Base-by-base conservation (phyloP, 1,284 basidiomycete genomes). In the Ustilago curta region DNA sequence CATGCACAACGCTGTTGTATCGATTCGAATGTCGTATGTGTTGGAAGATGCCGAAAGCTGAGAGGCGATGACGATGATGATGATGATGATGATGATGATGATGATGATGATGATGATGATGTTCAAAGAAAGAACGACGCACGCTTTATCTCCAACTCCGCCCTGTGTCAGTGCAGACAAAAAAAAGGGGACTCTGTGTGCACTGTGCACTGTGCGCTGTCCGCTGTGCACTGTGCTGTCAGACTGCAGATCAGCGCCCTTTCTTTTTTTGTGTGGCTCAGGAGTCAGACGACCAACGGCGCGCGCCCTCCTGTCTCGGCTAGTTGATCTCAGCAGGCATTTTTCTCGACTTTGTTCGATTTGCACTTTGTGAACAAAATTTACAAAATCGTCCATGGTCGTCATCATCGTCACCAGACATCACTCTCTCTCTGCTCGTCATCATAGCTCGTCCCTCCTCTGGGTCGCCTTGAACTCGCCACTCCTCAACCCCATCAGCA, bases 361-460 rank as follows among this genome's bases (percentile, higher is more conserved):
- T 51, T 11, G 12, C 44, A 45, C 11, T 32, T 9, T 16, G 14
- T 37, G 35, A 48, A 48, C 47, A 48, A 16, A 23, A 16, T 18
- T 11, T 8, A 23, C 12, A 51, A 23, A 43, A 25, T 42, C n/a
- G 12, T n/a, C n/a, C n/a, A n/a, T n/a, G n/a, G n/a, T n/a, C n/a
- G 27, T 16, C 14, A 21, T 51, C 35, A 12, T 45, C 43, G 18
- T 55, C 53, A 55, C 53, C 53, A 55, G 16, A 29, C 53, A 48
- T 58, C 45, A 42, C 31, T n/a, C 16, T 50, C n/a, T n/a, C n/a
- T n/a, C n/a, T n/a, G 25, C 40, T 12, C 21, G n/a, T 16, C 25
- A 29, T 55, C 29, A 72, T 8, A 72, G 53, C 60, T 68, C 70
- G 27, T 72, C 64, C n/a, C 60, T 37, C 53, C 54, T 70, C 21